phyloP scores from a whole-genome alignment of 345 rosid species.

The Ricinus communis region DNA sequence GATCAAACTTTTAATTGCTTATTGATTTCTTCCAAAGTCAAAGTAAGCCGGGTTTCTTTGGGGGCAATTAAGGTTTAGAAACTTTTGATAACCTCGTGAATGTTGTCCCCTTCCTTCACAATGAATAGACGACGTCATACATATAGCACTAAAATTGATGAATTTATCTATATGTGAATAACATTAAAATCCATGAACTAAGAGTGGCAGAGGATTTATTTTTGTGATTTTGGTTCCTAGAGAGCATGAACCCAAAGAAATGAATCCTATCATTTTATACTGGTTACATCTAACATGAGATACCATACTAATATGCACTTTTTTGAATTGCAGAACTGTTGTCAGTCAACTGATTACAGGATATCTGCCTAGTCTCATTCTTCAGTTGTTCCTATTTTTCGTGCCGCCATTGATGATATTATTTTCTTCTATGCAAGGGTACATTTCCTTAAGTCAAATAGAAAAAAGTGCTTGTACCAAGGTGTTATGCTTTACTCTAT shows the following conservation, averaged over 20 bases:
- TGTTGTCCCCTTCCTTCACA: not conserved
- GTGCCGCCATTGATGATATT: constrained; percentile 75
- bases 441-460: constrained; percentile 61
- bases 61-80: not conserved
- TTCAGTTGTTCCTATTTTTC: constrained; percentile 54
- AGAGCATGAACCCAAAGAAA: not conserved
- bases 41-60: not conserved
- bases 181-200: not conserved
- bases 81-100: not conserved
- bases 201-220: not conserved
- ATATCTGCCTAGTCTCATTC: constrained; percentile 87
- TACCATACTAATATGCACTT: constrained; percentile 14
- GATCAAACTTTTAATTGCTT: constrained; percentile 8
- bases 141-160: too few species aligned
- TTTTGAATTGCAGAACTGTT: constrained; percentile 53
- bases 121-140: not conserved
- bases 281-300: not conserved
- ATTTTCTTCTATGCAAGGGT: constrained; percentile 80
- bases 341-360: constrained; percentile 78
- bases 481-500: constrained; percentile 62
- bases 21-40: not conserved
- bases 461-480: constrained; percentile 78
- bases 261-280: not conserved
- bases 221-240: not conserved
- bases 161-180: too few species aligned